Evolutionary conservation across 352 stramenopile species (phyloP).

Genomic region (Phytophthora sojae): DNA sequence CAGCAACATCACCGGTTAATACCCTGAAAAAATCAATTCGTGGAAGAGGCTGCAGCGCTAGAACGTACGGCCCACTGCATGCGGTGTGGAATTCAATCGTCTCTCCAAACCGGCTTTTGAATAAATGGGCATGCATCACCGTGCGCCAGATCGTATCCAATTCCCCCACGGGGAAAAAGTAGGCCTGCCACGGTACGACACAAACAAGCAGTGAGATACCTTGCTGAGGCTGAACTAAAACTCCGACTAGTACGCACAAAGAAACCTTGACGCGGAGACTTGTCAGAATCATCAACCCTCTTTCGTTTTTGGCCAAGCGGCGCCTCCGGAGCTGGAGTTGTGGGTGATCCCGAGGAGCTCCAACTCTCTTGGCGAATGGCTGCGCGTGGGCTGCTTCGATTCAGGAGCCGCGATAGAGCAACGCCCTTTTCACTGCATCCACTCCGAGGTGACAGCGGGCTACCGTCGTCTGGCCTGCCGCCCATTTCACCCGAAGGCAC

Average conservation of each 20-base stretch:
- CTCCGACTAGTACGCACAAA: conserved; percentile 36
- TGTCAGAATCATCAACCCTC: conserved; percentile 20
- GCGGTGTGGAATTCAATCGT: conserved; percentile 74
- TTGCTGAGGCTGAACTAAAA: neutral
- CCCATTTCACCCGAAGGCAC: neutral
- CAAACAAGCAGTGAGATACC: neutral
- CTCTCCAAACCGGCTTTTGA: conserved; percentile 66
- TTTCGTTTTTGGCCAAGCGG: conserved; percentile 42
- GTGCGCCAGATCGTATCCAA: conserved; percentile 71
- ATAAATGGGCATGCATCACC: conserved; percentile 68
- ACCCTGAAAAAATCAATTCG: neutral
- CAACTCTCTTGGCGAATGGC: conserved; percentile 6
- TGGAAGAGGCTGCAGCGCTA: neutral
- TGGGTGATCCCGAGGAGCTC: conserved; percentile 22
- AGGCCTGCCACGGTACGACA: conserved; percentile 29
- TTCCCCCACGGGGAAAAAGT: conserved; percentile 66
- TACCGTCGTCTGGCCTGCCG: neutral
- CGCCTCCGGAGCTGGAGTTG: conserved; percentile 14
- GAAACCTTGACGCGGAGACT: conserved; percentile 28
- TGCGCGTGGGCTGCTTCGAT: conserved; percentile 29
- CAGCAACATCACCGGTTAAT: conserved; percentile 3
- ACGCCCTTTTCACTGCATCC: conserved; percentile 4
- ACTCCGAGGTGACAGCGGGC: conserved; percentile 5
- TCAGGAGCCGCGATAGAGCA: conserved; percentile 40
- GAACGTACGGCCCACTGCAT: conserved; percentile 53